phyloP scores from a whole-genome alignment of 495 filamentous ascomycete species.

The Daldinia childiae region DNA sequence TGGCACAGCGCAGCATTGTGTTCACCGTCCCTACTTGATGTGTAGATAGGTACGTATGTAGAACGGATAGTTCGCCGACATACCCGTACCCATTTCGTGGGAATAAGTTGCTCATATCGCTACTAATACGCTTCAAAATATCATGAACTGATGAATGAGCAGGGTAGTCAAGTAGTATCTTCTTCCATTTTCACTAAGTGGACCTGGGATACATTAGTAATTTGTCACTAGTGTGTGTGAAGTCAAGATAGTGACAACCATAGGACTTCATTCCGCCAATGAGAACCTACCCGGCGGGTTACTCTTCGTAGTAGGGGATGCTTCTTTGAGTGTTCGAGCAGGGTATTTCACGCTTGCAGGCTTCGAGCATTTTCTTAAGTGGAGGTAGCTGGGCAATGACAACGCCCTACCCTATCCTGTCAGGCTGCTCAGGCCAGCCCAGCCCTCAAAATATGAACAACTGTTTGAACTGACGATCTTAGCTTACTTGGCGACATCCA shows the following conservation, averaged over 20 bases:
- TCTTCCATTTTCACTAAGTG: conserved; percentile 14
- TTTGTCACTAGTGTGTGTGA: conserved; percentile 11
- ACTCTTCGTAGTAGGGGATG: conserved; percentile 17
- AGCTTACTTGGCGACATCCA: conserved; percentile 26
- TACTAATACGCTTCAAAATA: conserved; percentile 17
- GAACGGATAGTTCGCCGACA: conserved; percentile 30
- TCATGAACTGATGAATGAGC: conserved; percentile 1
- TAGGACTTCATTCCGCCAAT: conserved; percentile 42
- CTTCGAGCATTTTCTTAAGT: conserved; percentile 22
- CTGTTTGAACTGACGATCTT: conserved; percentile 28
- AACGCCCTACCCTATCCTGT: conserved; percentile 18
- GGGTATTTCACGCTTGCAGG: conserved; percentile 34
- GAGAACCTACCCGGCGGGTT: conserved; percentile 3
- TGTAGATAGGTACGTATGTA: conserved; percentile 7
- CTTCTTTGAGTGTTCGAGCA: conserved; percentile 19
- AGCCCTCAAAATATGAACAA: conserved; percentile 3
- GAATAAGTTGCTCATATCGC: conserved; percentile 2
- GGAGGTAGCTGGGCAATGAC: conserved; percentile 22
- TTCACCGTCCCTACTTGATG: conserved; percentile 25
- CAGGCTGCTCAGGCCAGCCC: conserved; percentile 7
- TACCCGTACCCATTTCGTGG: conserved; percentile 25
- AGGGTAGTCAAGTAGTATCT: neutral
- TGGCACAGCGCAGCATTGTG: conserved; percentile 34
- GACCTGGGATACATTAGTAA: conserved; percentile 11
- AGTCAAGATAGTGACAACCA: conserved; percentile 8